Evolutionary conservation across 1,284 basidiomycete genomes (phyloP), one percentile per base, ranked within the genome.

Genomic region (Moesziomyces sp.): DNA sequence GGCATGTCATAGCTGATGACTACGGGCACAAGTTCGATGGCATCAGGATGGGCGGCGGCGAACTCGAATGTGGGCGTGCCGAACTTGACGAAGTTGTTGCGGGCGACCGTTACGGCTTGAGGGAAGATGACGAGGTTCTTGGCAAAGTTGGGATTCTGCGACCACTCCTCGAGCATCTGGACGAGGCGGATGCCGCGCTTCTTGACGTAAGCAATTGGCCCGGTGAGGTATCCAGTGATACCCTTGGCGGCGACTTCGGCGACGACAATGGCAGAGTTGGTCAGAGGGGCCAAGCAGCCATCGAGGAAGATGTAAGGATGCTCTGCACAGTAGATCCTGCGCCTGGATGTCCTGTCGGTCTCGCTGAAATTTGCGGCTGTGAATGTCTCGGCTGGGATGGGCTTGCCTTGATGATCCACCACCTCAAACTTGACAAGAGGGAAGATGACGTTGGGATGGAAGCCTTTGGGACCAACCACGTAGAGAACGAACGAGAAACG

Each of bases 301-400:
- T 63, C 60, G 14, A 63, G 60, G 44, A 63, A 63, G 42, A 63
- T 57, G 46, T 63, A 63, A 11, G 60, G 60, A n/a, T 63, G 60
- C 42, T 63, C 60, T 21, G 60, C 60, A 30, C 60, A 63, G 60
- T 63, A 63, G 45, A 63, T 63, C 28, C 40, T 44, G 23, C 60
- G 60, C 28, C 45, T 44, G 8, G 50, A 21, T 47, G 60, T 54
- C 10, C 21, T 45, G 24, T 49, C 26, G 14, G 40, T 33, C 50
- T 57, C 54, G 19, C 33, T n/a, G 40, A 44, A 57, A 11, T 23
- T 49, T 7, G 49, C 47, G 1, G 49, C 46, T 18, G 60, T 52
- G 42, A 63, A 63, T 10, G 46, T 52, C 38, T 63, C 54, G 21
- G 38, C 35, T 35, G 60, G 50, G 16, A 63, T 40, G 13, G 60